phyloP scores from a whole-genome alignment of 345 rosid genomes.

The Anacardium occidentale region DNA sequence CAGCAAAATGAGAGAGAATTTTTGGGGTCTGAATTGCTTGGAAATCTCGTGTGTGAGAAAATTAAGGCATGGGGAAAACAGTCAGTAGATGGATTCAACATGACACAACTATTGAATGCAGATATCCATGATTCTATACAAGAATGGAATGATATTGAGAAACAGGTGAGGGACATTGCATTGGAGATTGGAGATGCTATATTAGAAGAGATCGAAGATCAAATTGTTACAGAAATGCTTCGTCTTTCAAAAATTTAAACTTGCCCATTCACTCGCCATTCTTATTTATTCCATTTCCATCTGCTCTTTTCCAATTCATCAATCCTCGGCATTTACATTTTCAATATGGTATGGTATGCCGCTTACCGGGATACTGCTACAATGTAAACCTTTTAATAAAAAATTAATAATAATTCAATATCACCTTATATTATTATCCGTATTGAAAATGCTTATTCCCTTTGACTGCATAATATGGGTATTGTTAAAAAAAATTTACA shows the following conservation, averaged over 20 bases:
- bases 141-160: slow-evolving; percentile 35
- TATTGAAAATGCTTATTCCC: too few species aligned
- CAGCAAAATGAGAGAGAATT: slow-evolving; percentile 8
- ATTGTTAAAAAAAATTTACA: too few species aligned
- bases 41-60: slow-evolving; percentile 34
- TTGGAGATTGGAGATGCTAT: slow-evolving; percentile 41
- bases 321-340: too few species aligned
- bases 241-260: neutral
- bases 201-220: slow-evolving; percentile 32
- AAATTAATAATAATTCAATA: too few species aligned
- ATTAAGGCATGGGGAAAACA: slow-evolving; percentile 29
- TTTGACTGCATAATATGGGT: too few species aligned
- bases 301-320: too few species aligned
- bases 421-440: too few species aligned
- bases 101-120: slow-evolving; percentile 18
- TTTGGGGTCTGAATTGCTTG: slow-evolving; percentile 30
- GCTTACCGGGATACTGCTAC: neutral
- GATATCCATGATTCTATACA: slow-evolving; percentile 29
- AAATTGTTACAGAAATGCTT: slow-evolving; percentile 33
- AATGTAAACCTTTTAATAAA: too few species aligned
- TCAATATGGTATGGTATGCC: too few species aligned
- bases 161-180: slow-evolving; percentile 27
- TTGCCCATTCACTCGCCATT: too few species aligned
- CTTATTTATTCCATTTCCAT: too few species aligned
- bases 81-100: slow-evolving; percentile 27